Conservation (phyloP, 208 protist species). For the Acanthamoeba sp. region DNA sequence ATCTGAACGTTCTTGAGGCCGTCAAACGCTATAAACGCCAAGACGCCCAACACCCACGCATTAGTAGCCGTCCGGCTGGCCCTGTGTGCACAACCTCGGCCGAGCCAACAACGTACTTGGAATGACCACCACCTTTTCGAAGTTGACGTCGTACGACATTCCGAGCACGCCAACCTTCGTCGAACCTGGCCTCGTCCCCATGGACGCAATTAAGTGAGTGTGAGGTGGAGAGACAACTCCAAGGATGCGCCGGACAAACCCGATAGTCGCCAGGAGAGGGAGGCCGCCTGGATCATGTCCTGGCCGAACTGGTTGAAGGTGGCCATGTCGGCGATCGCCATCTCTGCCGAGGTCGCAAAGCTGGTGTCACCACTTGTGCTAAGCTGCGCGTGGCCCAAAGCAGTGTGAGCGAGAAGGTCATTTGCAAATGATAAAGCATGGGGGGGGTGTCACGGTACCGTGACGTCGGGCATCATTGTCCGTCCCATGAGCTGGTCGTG, state of each 20-base stretch:
- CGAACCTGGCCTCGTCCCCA: background rate
- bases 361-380: background rate
- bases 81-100: too few species aligned
- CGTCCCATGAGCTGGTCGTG: background rate
- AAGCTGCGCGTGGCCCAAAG: background rate
- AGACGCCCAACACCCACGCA: too few species aligned
- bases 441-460: background rate
- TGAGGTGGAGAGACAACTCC: background rate
- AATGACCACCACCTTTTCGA: conserved; percentile 3
- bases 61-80: too few species aligned
- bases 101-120: background rate
- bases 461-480: conserved; percentile 30
- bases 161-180: conserved; percentile 15
- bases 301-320: conserved; percentile 42
- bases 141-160: background rate
- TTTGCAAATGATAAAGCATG: background rate
- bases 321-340: background rate
- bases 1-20: conserved; percentile 21
- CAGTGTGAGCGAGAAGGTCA: background rate
- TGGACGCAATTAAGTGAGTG: background rate
- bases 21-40: background rate
- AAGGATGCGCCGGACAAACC: background rate
- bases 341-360: background rate
- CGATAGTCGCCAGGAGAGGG: background rate
- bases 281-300: conserved; percentile 17